phyloP scores from a whole-genome alignment of 2,329 filamentous ascomycete genomes.

The Stromatinia cepivora region DNA sequence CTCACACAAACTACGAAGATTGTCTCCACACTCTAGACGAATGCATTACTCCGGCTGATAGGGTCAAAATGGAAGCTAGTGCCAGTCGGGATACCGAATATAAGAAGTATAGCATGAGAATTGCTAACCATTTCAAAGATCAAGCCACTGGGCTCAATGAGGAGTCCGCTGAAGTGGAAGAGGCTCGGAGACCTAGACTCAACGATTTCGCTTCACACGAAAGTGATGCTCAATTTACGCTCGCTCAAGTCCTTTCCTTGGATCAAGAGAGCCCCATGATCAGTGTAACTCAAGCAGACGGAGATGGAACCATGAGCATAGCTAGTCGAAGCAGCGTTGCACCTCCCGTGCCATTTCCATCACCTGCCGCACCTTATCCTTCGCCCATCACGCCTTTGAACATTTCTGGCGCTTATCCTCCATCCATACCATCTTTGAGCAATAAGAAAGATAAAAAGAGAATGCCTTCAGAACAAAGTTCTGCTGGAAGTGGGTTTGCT shows the following conservation, averaged over 20 bases:
- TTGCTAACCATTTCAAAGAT: neutral
- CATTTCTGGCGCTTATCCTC: neutral
- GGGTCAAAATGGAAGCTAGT: conserved; percentile 9
- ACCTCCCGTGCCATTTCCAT: neutral
- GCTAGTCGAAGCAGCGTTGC: neutral
- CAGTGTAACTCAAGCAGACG: neutral
- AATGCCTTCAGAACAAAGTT: neutral
- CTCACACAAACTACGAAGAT: conserved; percentile 15
- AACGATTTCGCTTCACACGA: conserved; percentile 1
- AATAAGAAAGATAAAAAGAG: conserved; percentile 9
- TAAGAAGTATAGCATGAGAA: neutral
- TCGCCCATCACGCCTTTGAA: neutral
- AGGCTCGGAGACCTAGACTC: neutral
- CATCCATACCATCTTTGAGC: neutral
- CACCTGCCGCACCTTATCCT: neutral
- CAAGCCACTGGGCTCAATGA: neutral
- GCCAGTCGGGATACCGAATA: neutral
- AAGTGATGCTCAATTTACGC: neutral
- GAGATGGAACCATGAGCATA: conserved; percentile 13
- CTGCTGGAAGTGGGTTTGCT: conserved; percentile 14
- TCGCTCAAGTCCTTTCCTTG: neutral
- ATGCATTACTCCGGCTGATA: conserved; percentile 13
- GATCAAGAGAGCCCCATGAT: neutral
- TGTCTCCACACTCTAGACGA: conserved; percentile 16
- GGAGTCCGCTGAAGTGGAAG: neutral